Evolutionary conservation across 2,329 filamentous ascomycete genomes (phyloP), one percentile per base, ranked within the genome.

Genomic region (Venturia pyrina): DNA sequence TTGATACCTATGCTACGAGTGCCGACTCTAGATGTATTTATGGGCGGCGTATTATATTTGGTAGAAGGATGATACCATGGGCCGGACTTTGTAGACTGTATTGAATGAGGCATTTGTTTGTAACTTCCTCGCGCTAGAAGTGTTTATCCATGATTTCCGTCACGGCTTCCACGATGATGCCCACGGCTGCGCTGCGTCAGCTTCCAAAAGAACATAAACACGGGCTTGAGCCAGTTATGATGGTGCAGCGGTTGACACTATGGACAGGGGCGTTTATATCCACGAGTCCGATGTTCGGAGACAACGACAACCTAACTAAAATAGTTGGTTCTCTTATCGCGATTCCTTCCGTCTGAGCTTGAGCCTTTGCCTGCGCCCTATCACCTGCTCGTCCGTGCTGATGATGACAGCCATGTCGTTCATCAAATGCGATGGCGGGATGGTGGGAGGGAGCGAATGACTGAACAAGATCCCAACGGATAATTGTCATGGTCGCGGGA

Each of bases 51-150:
- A 53, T 21, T 28, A 11, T 15, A 15, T 28, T 24, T 15, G 28
- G n/a, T 53, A 28, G 48, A 53, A 53, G 48, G 53, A 59, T 59
- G 53, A 59, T 59, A 59, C 53, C 53, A 59, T 37, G 32, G 53
- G 53, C 11, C 10, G n/a, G 21, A 21, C 7, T 37, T 37, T 15
- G 28, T 37, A 59, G 53, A 59, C 17, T 59, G 50, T 34, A 53
- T 53, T 53, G 2, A 53, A 28, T 28, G 48, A 28, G 17, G 24
- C 24, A 28, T 28, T 28, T 53, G 21, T 28, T 28, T 28, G n/a
- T n/a, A n/a, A n/a, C n/a, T n/a, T n/a, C n/a, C n/a, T n/a, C n/a
- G n/a, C n/a, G n/a, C n/a, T n/a, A n/a, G n/a, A n/a, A n/a, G n/a
- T n/a, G 50, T 56, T 17, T 17, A 34, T 56, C 34, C 28, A 56